Evolutionary conservation across 495 filamentous ascomycete genomes (phyloP).

Genomic region (Penicillium atrosanguineum): DNA sequence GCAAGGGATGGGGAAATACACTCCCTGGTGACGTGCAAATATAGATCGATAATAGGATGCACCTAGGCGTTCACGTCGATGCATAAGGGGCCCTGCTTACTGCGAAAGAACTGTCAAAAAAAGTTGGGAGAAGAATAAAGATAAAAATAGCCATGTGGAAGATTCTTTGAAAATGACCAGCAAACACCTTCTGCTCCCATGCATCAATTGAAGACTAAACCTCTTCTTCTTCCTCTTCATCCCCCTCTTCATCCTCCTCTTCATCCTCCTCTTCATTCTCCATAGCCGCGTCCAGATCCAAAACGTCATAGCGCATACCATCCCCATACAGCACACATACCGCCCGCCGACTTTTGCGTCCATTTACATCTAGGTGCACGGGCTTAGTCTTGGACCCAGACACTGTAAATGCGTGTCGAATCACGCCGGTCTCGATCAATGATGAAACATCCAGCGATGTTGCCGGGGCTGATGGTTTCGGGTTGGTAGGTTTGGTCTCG

Average conservation of each 20-base stretch:
- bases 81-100: background rate
- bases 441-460: slow-evolving; percentile 26
- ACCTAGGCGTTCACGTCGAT: background rate
- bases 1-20: background rate
- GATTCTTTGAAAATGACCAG: background rate
- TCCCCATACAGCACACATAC: slow-evolving; percentile 58
- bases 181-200: background rate
- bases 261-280: slow-evolving; percentile 32
- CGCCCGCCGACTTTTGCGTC: slow-evolving; percentile 49
- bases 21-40: background rate
- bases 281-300: slow-evolving; percentile 52
- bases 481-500: slow-evolving; percentile 7
- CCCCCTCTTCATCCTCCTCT: slow-evolving; percentile 20
- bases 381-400: slow-evolving; percentile 45
- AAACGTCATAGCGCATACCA: slow-evolving; percentile 52
- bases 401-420: slow-evolving; percentile 35
- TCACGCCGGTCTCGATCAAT: slow-evolving; percentile 5
- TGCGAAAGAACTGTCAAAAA: background rate
- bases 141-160: background rate
- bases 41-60: background rate
- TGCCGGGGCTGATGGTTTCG: slow-evolving; percentile 15
- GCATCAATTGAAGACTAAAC: background rate
- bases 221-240: slow-evolving; percentile 12
- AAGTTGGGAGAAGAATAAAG: background rate
- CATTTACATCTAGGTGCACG: slow-evolving; percentile 51